phyloP scores from a whole-genome alignment of 352 stramenopile genomes.

The Phytophthora constricta region DNA sequence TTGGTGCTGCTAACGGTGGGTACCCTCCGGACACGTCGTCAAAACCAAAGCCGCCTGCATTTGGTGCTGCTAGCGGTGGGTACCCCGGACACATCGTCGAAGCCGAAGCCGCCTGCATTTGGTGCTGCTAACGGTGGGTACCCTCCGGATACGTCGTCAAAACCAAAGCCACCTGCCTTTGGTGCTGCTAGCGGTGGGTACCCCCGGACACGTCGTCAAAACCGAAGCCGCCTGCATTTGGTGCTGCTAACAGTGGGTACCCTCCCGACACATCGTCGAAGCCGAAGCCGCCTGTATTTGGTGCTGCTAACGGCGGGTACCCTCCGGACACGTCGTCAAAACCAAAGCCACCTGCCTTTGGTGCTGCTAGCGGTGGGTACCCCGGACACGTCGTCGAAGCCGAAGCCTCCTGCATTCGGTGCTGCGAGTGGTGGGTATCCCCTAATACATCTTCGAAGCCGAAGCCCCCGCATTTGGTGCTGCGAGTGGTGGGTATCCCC shows the following conservation, averaged over 20 bases:
- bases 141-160: slow-evolving; percentile 24
- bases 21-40: slow-evolving; percentile 26
- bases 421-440: slow-evolving; percentile 35
- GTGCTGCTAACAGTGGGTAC: slow-evolving; percentile 22
- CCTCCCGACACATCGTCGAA: slow-evolving; percentile 31
- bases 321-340: slow-evolving; percentile 26
- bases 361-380: slow-evolving; percentile 29
- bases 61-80: background rate
- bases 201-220: slow-evolving; percentile 27
- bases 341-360: slow-evolving; percentile 21
- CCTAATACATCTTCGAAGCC: slow-evolving; percentile 45
- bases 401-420: slow-evolving; percentile 29
- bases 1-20: background rate
- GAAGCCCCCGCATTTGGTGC: slow-evolving; percentile 36
- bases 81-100: slow-evolving; percentile 26
- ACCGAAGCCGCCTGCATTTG: slow-evolving; percentile 15
- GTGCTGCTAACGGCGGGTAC: background rate
- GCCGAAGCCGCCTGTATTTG: slow-evolving; percentile 11
- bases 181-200: slow-evolving; percentile 2
- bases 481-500: slow-evolving; percentile 38
- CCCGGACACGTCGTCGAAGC: slow-evolving; percentile 41
- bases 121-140: slow-evolving; percentile 4
- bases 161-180: slow-evolving; percentile 19
- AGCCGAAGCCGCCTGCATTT: slow-evolving; percentile 21
- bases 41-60: slow-evolving; percentile 19